Conservation (phyloP, 768 basidiomycete species). For the Pleurotus platypus region DNA sequence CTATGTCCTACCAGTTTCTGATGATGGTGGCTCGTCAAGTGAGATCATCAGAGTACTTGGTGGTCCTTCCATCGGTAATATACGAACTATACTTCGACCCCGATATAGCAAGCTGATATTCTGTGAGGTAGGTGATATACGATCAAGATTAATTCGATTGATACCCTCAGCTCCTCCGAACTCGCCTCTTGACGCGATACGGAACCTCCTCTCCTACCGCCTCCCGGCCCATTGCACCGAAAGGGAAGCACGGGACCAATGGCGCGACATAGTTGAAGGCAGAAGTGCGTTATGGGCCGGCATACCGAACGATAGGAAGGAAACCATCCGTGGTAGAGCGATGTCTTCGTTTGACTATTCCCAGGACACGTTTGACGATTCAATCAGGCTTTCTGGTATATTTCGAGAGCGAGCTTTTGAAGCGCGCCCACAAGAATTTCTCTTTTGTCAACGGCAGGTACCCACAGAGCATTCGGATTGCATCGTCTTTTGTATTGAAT, state of each 20-base stretch:
- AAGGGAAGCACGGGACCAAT: constrained; percentile 79
- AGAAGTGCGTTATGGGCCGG: constrained; percentile 76
- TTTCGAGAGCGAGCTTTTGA: constrained; percentile 85
- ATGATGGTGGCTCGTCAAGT: constrained; percentile 93
- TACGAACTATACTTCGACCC: constrained; percentile 8
- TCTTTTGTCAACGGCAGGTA: constrained; percentile 89
- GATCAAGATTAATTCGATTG: constrained; percentile 84
- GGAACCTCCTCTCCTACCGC: constrained; percentile 74
- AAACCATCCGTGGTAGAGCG: constrained; percentile 78
- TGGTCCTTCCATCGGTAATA: constrained; percentile 76
- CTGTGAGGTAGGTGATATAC: constrained; percentile 65
- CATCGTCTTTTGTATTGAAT: not conserved
- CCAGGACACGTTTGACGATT: not conserved
- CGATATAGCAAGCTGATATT: not conserved
- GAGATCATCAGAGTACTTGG: constrained; percentile 92
- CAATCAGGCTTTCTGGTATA: constrained; percentile 82
- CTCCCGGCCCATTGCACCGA: constrained; percentile 68
- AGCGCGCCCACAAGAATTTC: constrained; percentile 90
- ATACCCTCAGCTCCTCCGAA: constrained; percentile 63
- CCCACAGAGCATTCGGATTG: constrained; percentile 3
- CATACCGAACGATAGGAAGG: constrained; percentile 87
- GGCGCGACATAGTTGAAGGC: constrained; percentile 92
- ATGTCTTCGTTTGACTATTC: not conserved
- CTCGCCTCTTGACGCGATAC: constrained; percentile 72
- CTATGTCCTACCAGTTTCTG: constrained; percentile 90